These are phyloP conservation scores for Talaromyces sp. DNA, from an alignment of 2,329 filamentous ascomycete species.

Conservation along the genomic window DNA sequence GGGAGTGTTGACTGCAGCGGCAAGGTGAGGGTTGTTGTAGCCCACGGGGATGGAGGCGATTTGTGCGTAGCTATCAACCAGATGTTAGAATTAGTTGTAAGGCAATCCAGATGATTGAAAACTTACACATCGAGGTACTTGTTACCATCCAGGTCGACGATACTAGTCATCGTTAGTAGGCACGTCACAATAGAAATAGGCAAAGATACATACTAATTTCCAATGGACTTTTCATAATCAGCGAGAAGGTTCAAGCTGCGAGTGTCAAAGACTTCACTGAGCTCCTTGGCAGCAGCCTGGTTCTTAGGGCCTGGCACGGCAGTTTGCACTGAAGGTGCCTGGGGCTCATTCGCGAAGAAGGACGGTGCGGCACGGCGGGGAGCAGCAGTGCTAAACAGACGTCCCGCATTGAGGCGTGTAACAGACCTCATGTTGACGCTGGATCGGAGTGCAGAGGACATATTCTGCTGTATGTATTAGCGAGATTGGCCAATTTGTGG, in stretches of 20 bases:
- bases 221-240: constrained; percentile 69
- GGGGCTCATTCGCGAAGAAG: constrained; percentile 58
- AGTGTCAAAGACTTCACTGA: constrained; percentile 79
- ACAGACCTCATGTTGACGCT: constrained; percentile 31
- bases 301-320: constrained; percentile 72
- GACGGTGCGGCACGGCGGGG: constrained; percentile 39
- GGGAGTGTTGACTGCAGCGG: constrained; percentile 65
- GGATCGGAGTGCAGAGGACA: constrained; percentile 38
- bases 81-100: constrained; percentile 6
- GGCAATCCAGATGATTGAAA: not conserved
- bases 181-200: constrained; percentile 19
- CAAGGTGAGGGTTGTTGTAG: constrained; percentile 81
- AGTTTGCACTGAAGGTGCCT: constrained; percentile 53
- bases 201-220: constrained; percentile 64
- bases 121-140: constrained; percentile 50
- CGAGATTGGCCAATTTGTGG: not conserved
- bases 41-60: constrained; percentile 90
- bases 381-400: constrained; percentile 36
- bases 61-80: constrained; percentile 65
- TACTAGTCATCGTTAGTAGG: constrained; percentile 26
- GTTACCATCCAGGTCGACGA: constrained; percentile 51
- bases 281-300: constrained; percentile 63
- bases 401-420: constrained; percentile 33
- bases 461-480: constrained; percentile 17
- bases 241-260: constrained; percentile 78